Evolutionary conservation across 768 basidiomycete species (phyloP).

Genomic region (Lentinula guzmanii): DNA sequence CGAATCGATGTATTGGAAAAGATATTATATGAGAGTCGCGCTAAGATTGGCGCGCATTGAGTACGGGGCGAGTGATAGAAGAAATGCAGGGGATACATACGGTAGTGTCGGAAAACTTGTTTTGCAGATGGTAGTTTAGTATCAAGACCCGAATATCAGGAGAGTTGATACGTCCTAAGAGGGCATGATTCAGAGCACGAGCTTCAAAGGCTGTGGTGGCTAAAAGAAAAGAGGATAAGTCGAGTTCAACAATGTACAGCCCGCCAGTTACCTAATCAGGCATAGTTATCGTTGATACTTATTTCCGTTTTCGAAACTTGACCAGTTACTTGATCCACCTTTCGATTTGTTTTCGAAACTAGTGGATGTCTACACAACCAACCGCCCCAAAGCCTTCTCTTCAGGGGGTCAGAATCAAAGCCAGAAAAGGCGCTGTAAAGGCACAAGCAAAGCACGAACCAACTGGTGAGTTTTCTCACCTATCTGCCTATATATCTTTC

Average conservation of each 20-base stretch:
- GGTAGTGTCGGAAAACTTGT: neutral
- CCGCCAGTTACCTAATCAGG: neutral
- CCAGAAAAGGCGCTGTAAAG: conserved; percentile 88
- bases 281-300: neutral
- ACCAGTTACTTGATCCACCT: conserved; percentile 18
- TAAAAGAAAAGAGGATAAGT: neutral
- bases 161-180: neutral
- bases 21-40: neutral
- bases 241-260: neutral
- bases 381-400: conserved; percentile 81
- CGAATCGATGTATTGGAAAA: neutral
- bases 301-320: conserved; percentile 13
- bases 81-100: neutral
- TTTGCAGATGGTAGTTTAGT: neutral
- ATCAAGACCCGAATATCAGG: neutral
- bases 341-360: conserved; percentile 27
- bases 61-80: neutral
- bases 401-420: conserved; percentile 89
- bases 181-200: neutral
- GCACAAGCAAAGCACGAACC: conserved; percentile 94
- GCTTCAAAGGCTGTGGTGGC: neutral
- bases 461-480: conserved; percentile 35
- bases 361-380: conserved; percentile 93
- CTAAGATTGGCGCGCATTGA: neutral
- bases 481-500: neutral